Evolutionary conservation across 352 stramenopile genomes (phyloP), one percentile per base, ranked within the genome.

Genomic region (Phytopythium sindhum): DNA sequence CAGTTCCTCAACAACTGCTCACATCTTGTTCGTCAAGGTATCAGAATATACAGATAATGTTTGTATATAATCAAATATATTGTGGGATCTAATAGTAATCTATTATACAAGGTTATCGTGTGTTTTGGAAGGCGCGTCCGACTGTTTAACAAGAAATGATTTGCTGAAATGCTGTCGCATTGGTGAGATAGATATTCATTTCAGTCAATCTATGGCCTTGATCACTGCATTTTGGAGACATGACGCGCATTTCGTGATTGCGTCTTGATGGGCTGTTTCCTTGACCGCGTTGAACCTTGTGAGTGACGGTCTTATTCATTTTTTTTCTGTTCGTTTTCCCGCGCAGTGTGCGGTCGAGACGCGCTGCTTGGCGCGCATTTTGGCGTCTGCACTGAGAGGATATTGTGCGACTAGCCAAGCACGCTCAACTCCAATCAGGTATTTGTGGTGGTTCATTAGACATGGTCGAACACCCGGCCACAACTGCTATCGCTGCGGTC

Each of bases 121-220:
- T 45, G 39, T 45, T 45, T 45, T 2, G 39, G n/a, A 10, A 45
- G 1, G 12, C 7, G 39, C 7, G 7, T 45, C 3, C 42, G 39
- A 45, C 39, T 15, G 8, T 28, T 50, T 14, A 26, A 28, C 42
- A 7, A 26, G 11, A 26, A 4, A 50, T 50, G 42, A 50, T 50
- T 50, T 11, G 42, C 42, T 50, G 42, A 50, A 50, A 50, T 50
- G 42, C n/a, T 45, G 12, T n/a, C n/a, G n/a, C n/a, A n/a, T n/a
- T n/a, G n/a, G n/a, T n/a, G n/a, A n/a, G n/a, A n/a, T n/a, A n/a
- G n/a, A n/a, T n/a, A n/a, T n/a, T 8, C 9, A 29, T 31, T 52
- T 31, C 24, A 31, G 45, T n/a, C 44, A 51, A 51, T 51, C 21
- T 12, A 19, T n/a, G 17, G 15, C 33, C 37, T 4, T 19, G 37